A percentile compares a stretch with the other conserved stretches of the same genome.
phyloP scores from a whole-genome alignment of 371 early-diverging fungal genomes.

The Funneliformis caledonium region DNA sequence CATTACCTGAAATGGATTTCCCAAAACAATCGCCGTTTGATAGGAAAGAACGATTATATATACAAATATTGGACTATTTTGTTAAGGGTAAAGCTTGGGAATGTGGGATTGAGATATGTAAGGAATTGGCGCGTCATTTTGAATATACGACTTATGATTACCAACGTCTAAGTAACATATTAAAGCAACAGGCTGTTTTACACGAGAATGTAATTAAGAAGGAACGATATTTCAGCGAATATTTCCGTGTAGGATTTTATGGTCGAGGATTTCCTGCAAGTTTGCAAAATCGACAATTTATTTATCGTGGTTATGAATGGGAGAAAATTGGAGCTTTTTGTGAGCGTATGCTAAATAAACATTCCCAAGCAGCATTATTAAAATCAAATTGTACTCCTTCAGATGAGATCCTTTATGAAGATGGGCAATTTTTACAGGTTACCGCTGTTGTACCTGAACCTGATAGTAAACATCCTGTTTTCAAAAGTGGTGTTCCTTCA shows the following conservation, averaged over 20 bases:
- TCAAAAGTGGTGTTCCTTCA: constrained; percentile 53
- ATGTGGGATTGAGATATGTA: constrained; percentile 64
- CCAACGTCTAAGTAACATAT: constrained; percentile 57
- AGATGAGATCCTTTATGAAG: constrained; percentile 60
- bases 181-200: constrained; percentile 62
- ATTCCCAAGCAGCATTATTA: constrained; percentile 65
- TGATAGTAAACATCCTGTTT: constrained; percentile 46
- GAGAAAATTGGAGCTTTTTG: constrained; percentile 77
- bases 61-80: constrained; percentile 63
- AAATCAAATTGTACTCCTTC: constrained; percentile 52
- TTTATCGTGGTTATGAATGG: constrained; percentile 77
- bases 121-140: constrained; percentile 66
- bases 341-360: constrained; percentile 73
- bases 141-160: constrained; percentile 63
- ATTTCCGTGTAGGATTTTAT: constrained; percentile 80
- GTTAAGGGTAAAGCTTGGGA: constrained; percentile 77
- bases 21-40: constrained; percentile 60
- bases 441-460: constrained; percentile 72
- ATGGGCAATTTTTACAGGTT: constrained; percentile 72
- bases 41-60: constrained; percentile 69
- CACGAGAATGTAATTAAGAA: constrained; percentile 62
- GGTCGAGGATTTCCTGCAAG: constrained; percentile 67
- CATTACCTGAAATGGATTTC: constrained; percentile 61
- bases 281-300: constrained; percentile 68
- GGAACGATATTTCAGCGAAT: constrained; percentile 70